Conservation (phyloP, 805 yeast species). For the Lipomyces kockii region DNA sequence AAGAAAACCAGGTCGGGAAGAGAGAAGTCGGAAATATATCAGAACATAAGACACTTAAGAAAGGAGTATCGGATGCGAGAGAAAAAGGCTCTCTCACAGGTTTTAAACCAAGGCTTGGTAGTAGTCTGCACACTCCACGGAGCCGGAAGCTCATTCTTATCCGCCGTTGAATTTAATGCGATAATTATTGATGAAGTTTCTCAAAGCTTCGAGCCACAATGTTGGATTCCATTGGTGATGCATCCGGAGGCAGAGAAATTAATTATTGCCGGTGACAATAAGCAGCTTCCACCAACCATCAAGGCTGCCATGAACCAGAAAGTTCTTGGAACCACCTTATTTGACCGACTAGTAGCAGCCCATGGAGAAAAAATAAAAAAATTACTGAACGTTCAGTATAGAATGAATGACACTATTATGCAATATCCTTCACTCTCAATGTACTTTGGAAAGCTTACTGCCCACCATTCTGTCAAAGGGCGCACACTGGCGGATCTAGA, state of each 20-base stretch:
- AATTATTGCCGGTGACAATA: slow-evolving; percentile 90
- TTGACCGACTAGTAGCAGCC: slow-evolving; percentile 70
- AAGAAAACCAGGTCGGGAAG: slow-evolving; percentile 65
- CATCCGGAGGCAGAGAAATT: slow-evolving; percentile 63
- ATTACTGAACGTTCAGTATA: slow-evolving; percentile 76
- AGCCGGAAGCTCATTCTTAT: slow-evolving; percentile 46
- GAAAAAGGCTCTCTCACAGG: slow-evolving; percentile 60
- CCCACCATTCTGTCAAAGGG: slow-evolving; percentile 59
- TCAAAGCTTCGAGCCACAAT: slow-evolving; percentile 90
- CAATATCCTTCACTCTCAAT: slow-evolving; percentile 69
- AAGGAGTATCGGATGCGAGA: slow-evolving; percentile 74
- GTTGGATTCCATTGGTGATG: slow-evolving; percentile 88
- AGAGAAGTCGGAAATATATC: slow-evolving; percentile 70
- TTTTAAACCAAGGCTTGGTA: slow-evolving; percentile 66
- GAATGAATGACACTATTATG: slow-evolving; percentile 85
- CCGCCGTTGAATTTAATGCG: slow-evolving; percentile 63
- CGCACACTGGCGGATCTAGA: slow-evolving; percentile 62
- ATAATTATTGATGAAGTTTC: slow-evolving; percentile 94
- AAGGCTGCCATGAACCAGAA: slow-evolving; percentile 55
- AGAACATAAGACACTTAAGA: slow-evolving; percentile 67
- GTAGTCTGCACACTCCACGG: slow-evolving; percentile 88
- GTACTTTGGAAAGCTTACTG: slow-evolving; percentile 65
- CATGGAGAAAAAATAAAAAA: slow-evolving; percentile 56
- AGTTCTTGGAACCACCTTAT: slow-evolving; percentile 66
- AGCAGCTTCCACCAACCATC: slow-evolving; percentile 89